phyloP scores from a whole-genome alignment of 768 basidiomycete genomes.

The Rhizopogon vesiculosus region DNA sequence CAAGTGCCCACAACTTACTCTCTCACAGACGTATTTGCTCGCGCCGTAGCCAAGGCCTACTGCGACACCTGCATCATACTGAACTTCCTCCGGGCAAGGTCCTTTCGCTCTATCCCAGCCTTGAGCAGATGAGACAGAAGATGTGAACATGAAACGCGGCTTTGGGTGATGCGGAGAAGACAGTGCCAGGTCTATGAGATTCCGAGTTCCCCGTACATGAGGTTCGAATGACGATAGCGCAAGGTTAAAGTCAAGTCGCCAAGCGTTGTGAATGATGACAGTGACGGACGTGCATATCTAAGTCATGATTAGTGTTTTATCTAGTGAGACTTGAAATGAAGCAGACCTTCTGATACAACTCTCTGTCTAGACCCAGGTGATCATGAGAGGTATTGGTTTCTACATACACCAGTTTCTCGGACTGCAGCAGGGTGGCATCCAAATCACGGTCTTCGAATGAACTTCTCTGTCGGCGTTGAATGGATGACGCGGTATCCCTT shows the following conservation, averaged over 20 bases:
- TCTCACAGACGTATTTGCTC: conserved; percentile 18
- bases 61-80: conserved; percentile 22
- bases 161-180: conserved; percentile 18
- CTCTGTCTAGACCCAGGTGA: too few relatives aligned
- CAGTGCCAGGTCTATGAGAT: conserved; percentile 40
- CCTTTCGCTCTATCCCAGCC: conserved; percentile 1
- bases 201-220: conserved; percentile 39
- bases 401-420: too few relatives aligned
- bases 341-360: too few relatives aligned
- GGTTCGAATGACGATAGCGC: conserved; percentile 35
- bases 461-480: too few relatives aligned
- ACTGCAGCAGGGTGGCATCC: too few relatives aligned
- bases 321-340: too few relatives aligned
- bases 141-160: conserved; percentile 31
- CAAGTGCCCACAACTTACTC: not conserved
- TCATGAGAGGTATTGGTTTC: too few relatives aligned
- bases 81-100: conserved; percentile 28
- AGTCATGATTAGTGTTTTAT: too few relatives aligned
- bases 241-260: too few relatives aligned
- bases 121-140: conserved; percentile 22
- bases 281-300: too few relatives aligned
- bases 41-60: conserved; percentile 33
- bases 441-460: too few relatives aligned
- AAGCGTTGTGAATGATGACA: too few relatives aligned
- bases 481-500: not conserved